Conservation (phyloP, 768 basidiomycete genomes). For the Amanita muscaria region DNA sequence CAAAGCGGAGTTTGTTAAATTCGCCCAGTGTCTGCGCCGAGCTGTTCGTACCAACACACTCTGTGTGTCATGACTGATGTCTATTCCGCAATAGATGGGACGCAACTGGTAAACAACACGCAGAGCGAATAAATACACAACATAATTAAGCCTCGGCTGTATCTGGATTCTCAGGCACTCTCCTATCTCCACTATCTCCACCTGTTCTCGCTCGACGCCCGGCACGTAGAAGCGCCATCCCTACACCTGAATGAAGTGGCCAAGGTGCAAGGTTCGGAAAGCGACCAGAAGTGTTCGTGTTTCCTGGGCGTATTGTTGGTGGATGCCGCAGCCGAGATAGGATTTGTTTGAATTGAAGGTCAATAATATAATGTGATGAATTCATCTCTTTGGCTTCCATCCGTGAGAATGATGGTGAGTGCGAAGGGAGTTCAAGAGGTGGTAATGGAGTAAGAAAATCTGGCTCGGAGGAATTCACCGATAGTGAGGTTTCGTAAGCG, state of each 20-base stretch:
- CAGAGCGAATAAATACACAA: not conserved
- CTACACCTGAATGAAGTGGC: constrained; percentile 39
- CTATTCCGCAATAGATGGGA: constrained; percentile 21
- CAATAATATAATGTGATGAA: constrained; percentile 45
- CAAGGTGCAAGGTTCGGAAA: constrained; percentile 53
- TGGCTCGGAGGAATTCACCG: constrained; percentile 29
- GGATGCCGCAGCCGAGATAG: constrained; percentile 51
- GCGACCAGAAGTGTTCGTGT: constrained; percentile 34
- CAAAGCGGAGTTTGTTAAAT: constrained; percentile 73
- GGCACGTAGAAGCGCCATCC: constrained; percentile 42
- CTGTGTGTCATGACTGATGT: constrained; percentile 2
- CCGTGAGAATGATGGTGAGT: constrained; percentile 15
- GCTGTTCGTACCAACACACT: constrained; percentile 44
- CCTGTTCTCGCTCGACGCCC: constrained; percentile 32
- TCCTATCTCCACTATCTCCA: constrained; percentile 9
- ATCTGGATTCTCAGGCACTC: constrained; percentile 18
- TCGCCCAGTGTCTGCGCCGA: constrained; percentile 72
- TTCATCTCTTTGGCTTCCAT: constrained; percentile 13
- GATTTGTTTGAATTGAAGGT: constrained; percentile 49
- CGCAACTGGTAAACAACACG: constrained; percentile 23
- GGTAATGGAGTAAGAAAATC: constrained; percentile 30
- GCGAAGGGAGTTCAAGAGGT: constrained; percentile 12
- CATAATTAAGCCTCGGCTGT: not conserved
- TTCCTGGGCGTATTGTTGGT: constrained; percentile 26
- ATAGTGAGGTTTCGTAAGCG: constrained; percentile 52